Evolutionary conservation across 2,329 filamentous ascomycete genomes (phyloP).

Genomic region (Xylariaceae sp.): DNA sequence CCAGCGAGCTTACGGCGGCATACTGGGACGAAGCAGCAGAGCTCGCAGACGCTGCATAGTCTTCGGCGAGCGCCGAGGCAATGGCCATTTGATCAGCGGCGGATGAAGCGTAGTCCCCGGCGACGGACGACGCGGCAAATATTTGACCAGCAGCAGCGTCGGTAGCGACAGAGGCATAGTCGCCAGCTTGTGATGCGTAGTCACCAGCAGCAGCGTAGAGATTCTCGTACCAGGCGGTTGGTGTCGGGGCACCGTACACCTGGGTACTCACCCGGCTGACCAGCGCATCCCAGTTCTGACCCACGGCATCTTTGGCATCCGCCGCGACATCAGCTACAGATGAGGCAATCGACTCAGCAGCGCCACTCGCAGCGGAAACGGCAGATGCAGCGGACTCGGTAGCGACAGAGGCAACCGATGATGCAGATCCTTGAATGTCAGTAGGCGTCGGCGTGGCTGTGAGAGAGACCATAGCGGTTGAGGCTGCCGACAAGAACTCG

Average conservation of each 20-base stretch:
- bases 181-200: conserved; percentile 23
- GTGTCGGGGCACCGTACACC: conserved; percentile 64
- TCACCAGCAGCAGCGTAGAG: conserved; percentile 43
- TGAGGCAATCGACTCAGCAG: conserved; percentile 42
- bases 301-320: conserved; percentile 37
- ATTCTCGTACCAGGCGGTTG: conserved; percentile 53
- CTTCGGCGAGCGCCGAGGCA: conserved; percentile 38
- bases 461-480: conserved; percentile 59
- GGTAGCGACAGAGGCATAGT: conserved; percentile 32
- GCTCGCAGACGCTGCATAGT: conserved; percentile 60
- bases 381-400: conserved; percentile 42
- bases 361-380: conserved; percentile 45
- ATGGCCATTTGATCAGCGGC: conserved; percentile 21
- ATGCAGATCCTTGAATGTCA: conserved; percentile 46
- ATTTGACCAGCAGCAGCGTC: conserved; percentile 26
- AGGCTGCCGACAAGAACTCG: conserved; percentile 69
- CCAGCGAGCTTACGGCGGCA: conserved; percentile 63
- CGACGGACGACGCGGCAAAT: conserved; percentile 14
- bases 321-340: conserved; percentile 43
- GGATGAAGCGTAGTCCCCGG: background rate
- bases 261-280: conserved; percentile 64
- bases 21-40: conserved; percentile 62
- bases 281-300: conserved; percentile 57
- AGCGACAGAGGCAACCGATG: conserved; percentile 43
- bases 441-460: conserved; percentile 59